A percentile compares a stretch with the other conserved stretches of the same genome.
Conservation (phyloP, 495 filamentous ascomycete genomes). For the Saxispiralis lemnorum region DNA sequence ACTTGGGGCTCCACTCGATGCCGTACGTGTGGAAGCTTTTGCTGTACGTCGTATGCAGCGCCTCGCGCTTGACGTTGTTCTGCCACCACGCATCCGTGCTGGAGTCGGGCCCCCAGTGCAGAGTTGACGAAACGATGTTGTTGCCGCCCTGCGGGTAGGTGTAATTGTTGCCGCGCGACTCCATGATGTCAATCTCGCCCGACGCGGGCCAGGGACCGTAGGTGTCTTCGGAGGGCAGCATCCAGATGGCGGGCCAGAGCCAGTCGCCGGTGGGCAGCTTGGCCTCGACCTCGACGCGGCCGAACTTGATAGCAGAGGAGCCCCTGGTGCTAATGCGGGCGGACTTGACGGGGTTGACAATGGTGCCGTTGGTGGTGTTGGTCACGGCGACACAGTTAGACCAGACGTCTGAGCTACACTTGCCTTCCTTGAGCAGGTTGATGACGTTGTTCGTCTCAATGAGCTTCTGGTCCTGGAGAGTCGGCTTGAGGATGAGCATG, state of each 20-base stretch:
- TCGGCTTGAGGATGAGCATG: constrained; percentile 56
- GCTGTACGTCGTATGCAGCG: constrained; percentile 63
- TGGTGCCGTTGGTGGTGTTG: constrained; percentile 51
- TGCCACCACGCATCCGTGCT: constrained; percentile 54
- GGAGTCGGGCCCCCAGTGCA: constrained; percentile 61
- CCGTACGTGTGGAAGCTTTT: constrained; percentile 53
- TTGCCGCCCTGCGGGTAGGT: constrained; percentile 58
- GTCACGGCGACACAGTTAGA: constrained; percentile 44
- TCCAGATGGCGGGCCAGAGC: constrained; percentile 87
- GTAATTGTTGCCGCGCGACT: constrained; percentile 65
- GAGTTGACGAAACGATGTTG: constrained; percentile 60
- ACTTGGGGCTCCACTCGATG: constrained; percentile 74
- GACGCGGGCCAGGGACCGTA: constrained; percentile 66
- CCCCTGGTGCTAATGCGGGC: constrained; percentile 57
- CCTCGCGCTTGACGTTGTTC: constrained; percentile 54
- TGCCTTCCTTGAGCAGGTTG: constrained; percentile 44
- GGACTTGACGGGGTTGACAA: constrained; percentile 64
- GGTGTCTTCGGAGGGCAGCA: constrained; percentile 55
- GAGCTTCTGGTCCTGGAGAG: constrained; percentile 47
- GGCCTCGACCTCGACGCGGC: constrained; percentile 62
- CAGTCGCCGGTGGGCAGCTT: constrained; percentile 61
- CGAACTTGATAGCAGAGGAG: constrained; percentile 57
- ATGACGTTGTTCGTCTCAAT: constrained; percentile 45
- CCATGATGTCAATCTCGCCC: constrained; percentile 74
- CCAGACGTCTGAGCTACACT: constrained; percentile 41